Base-by-base conservation (phyloP, 306 rosid species). In the Vigna radiata region DNA sequence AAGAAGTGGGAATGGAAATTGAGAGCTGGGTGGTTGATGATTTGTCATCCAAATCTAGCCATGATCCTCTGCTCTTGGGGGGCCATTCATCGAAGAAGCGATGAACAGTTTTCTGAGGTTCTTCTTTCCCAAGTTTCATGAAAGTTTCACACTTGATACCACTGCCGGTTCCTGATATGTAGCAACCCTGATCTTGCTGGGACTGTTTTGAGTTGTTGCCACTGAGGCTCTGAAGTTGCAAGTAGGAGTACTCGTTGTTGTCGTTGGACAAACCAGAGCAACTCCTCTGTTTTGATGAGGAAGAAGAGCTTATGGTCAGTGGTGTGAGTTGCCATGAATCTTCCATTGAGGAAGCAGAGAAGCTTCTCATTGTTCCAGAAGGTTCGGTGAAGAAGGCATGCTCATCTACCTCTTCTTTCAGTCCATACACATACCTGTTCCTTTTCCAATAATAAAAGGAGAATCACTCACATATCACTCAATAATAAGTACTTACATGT, bases 31-130 rank as follows among this genome's bases (percentile, higher is more conserved):
- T 96, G 52, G 93, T 88, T 77, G 99, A 92, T 3, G 97, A 87
- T 80, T 91, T 89, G 31, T 88, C 96, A 29, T 88, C 94, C 80
- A 91, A 87, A 79, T 95, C 97, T 48, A 92, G 91, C 97, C 97
- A 91, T 3, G 92, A 83, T 52, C 78, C 85, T 79, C 86, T 87
- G 54, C 86, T 91, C 77, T 89, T 88, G 5, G 79, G 89, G 3
- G 99, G 97, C 90, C 97, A 91, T 76, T 96, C 99, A 21, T 96
- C 99, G 8, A 96, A 87, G 93, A 96, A 96, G 8, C 88, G 97
- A 78, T 93, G 98, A 79, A 96, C 72, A 19, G 96, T 96, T 77
- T 86, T 96, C 82, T 88, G 94, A 54, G 96, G 82, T 62, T 89
- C 97, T 69, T 90, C 88, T 78, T 87, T 79, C 76, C 83, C 90